Evolutionary conservation across 768 basidiomycete genomes (phyloP).

Genomic region (Thelephora ganbajun): DNA sequence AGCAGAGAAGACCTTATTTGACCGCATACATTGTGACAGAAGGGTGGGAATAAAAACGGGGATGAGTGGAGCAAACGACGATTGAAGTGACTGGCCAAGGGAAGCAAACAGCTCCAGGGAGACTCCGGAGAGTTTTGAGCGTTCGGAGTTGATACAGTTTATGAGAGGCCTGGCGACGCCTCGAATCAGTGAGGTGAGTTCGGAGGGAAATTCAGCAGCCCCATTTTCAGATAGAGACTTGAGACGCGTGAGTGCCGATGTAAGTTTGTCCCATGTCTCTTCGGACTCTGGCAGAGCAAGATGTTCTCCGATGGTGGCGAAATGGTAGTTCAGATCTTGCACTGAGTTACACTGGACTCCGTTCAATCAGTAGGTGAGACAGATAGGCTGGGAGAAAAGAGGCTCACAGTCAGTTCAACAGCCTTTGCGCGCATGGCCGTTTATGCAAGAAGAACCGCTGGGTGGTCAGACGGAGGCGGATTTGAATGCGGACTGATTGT

Average conservation of each 20-base stretch:
- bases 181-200: conserved; percentile 37
- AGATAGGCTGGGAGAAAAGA: not conserved
- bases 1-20: conserved; percentile 66
- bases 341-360: conserved; percentile 9
- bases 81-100: conserved; percentile 40
- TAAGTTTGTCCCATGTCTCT: conserved; percentile 66
- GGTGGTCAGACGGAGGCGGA: not conserved
- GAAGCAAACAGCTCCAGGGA: conserved; percentile 49
- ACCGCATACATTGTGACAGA: conserved; percentile 49
- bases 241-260: conserved; percentile 32
- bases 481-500: not conserved
- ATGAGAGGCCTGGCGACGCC: conserved; percentile 38
- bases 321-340: conserved; percentile 4
- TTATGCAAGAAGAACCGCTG: not conserved
- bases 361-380: not conserved
- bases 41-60: conserved; percentile 56
- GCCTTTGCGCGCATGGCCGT: conserved; percentile 6
- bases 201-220: conserved; percentile 34
- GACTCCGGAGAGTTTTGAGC: conserved; percentile 53
- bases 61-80: conserved; percentile 53
- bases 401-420: conserved; percentile 3
- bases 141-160: conserved; percentile 55
- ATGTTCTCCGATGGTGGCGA: conserved; percentile 28
- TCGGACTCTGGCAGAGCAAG: conserved; percentile 50
- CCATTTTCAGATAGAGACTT: conserved; percentile 35